These are phyloP conservation scores for Heimioporus sp. DNA, from an alignment of 768 basidiomycete genomes.

Conservation along the genomic window DNA sequence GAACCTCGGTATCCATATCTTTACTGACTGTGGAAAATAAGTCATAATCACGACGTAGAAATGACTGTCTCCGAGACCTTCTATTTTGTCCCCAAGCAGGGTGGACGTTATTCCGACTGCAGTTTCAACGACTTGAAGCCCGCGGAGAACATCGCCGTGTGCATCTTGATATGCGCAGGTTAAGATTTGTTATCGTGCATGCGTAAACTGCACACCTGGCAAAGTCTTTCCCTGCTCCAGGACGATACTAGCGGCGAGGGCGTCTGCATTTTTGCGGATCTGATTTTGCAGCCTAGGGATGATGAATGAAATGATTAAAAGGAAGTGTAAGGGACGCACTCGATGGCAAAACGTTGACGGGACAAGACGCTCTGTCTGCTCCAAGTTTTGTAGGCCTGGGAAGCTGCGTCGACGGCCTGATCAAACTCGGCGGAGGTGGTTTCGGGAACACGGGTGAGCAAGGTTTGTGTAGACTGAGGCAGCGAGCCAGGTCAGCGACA, in stretches of 20 bases:
- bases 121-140: constrained; percentile 84
- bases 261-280: constrained; percentile 82
- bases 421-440: constrained; percentile 80
- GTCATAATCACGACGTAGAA: neutral
- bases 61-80: constrained; percentile 51
- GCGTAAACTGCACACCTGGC: constrained; percentile 49
- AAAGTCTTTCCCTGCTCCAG: constrained; percentile 96
- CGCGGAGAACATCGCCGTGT: constrained; percentile 90
- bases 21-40: constrained; percentile 62
- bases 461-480: constrained; percentile 79
- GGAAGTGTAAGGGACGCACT: constrained; percentile 52
- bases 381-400: constrained; percentile 87
- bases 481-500: neutral
- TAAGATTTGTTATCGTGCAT: neutral
- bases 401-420: constrained; percentile 79
- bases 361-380: constrained; percentile 79
- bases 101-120: constrained; percentile 80
- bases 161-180: constrained; percentile 57
- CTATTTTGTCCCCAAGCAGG: constrained; percentile 88
- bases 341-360: constrained; percentile 84
- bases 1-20: constrained; percentile 94
- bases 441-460: constrained; percentile 88
- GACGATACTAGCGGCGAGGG: constrained; percentile 85
- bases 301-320: constrained; percentile 3
- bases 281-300: constrained; percentile 73